Evolutionary conservation across 2,329 filamentous ascomycete genomes (phyloP).

Genomic region (Chaetothyriales sp.): DNA sequence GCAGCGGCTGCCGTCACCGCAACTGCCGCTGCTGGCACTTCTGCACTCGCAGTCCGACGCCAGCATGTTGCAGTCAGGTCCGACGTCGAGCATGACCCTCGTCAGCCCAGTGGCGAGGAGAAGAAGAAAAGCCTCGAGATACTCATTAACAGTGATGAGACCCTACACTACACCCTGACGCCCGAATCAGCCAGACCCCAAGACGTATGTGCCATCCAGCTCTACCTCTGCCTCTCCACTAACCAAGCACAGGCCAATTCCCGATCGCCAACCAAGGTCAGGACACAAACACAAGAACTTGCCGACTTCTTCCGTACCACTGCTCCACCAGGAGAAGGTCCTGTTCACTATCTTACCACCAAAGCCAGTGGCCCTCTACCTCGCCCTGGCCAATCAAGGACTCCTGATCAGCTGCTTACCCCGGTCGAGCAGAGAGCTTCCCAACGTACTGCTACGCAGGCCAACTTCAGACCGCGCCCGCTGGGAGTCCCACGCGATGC

Average conservation of each 20-base stretch:
- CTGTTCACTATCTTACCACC: not conserved
- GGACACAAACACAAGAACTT: conserved; percentile 21
- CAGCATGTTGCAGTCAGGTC: conserved; percentile 15
- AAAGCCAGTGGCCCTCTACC: conserved; percentile 5
- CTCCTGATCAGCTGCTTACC: conserved; percentile 3
- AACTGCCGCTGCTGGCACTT: conserved; percentile 7
- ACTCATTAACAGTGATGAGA: conserved; percentile 67
- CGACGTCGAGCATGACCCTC: conserved; percentile 7
- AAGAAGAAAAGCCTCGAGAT: conserved; percentile 59
- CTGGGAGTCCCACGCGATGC: conserved; percentile 51
- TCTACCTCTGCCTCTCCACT: conserved; percentile 2
- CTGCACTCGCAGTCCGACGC: conserved; percentile 8
- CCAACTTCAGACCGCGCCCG: conserved; percentile 12
- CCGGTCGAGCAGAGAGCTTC: not conserved
- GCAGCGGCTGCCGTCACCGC: not conserved
- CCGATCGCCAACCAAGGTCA: conserved; percentile 21
- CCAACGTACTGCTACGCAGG: conserved; percentile 1
- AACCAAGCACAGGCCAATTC: not conserved
- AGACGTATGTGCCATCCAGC: conserved; percentile 40
- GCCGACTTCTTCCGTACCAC: conserved; percentile 26
- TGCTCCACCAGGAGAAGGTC: conserved; percentile 20
- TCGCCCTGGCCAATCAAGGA: conserved; percentile 8
- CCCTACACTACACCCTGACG: conserved; percentile 67
- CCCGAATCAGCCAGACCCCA: conserved; percentile 65
- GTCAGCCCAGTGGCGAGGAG: conserved; percentile 17